Percentiles rank a stretch among this genome's conserved stretches.
These are phyloP conservation scores for Venturia aucupariae DNA, from an alignment of 2,329 filamentous ascomycete genomes.

Conservation along the genomic window DNA sequence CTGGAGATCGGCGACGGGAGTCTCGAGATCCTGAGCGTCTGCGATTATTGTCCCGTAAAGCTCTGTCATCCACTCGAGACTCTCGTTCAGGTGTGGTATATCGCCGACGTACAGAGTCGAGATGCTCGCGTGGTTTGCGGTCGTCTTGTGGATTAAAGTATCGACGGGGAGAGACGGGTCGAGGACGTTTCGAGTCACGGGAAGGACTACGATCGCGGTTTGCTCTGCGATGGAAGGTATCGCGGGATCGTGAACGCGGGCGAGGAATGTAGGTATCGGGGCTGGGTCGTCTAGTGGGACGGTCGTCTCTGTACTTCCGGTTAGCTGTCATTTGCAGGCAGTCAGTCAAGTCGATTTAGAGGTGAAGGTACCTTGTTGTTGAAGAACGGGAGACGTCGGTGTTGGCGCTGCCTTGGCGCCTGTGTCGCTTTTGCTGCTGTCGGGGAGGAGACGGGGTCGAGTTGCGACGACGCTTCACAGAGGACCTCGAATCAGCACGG, in stretches of 20 bases:
- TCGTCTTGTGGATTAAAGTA: slow-evolving; percentile 17
- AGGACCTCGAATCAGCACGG: slow-evolving; percentile 28
- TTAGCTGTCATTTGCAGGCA: background rate
- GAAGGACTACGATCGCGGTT: slow-evolving; percentile 19
- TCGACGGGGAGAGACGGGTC: background rate
- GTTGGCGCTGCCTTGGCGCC: slow-evolving; percentile 14
- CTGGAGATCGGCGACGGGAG: slow-evolving; percentile 9
- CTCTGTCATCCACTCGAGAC: background rate
- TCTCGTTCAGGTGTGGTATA: slow-evolving; percentile 15
- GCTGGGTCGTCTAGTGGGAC: slow-evolving; percentile 27
- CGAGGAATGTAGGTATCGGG: slow-evolving; percentile 23
- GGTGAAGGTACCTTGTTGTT: background rate
- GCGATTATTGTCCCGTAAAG: background rate
- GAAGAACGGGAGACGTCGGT: slow-evolving; percentile 5
- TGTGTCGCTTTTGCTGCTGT: slow-evolving; percentile 27
- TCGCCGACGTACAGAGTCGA: slow-evolving; percentile 15
- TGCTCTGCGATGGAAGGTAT: slow-evolving; percentile 3
- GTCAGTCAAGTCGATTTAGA: background rate
- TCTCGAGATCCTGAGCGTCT: slow-evolving; percentile 8
- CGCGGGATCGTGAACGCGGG: slow-evolving; percentile 23
- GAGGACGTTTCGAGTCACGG: slow-evolving; percentile 8
- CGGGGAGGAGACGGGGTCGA: slow-evolving; percentile 27
- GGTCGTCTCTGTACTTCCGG: slow-evolving; percentile 22
- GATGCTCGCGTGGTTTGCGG: slow-evolving; percentile 19
- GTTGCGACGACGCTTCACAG: slow-evolving; percentile 30